Evolutionary conservation across 306 rosid genomes (phyloP).

Genomic region (Cucurbita moschata): DNA sequence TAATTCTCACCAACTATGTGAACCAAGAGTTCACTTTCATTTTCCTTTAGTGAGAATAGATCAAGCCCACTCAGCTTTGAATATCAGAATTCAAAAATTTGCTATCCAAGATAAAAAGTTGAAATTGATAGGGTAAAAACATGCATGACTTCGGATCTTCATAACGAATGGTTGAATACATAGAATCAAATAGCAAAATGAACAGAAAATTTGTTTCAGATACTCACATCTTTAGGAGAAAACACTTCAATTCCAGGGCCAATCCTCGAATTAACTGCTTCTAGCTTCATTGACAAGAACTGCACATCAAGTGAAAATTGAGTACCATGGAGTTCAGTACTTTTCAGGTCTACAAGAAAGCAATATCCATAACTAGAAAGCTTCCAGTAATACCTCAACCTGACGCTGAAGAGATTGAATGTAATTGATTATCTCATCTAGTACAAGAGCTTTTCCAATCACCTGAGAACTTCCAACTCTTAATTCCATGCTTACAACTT

Average conservation of each 20-base stretch:
- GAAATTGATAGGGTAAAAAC: not conserved
- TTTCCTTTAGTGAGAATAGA: not conserved
- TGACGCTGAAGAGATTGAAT: constrained; percentile 83
- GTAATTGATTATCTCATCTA: constrained; percentile 91
- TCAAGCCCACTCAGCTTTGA: not conserved
- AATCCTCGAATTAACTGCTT: constrained; percentile 68
- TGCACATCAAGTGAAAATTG: constrained; percentile 17
- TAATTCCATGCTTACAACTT: not conserved
- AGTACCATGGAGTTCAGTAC: not conserved
- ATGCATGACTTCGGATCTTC: not conserved
- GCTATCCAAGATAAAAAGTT: not conserved
- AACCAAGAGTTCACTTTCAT: not conserved
- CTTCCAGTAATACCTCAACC: constrained; percentile 50
- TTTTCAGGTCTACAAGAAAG: not conserved
- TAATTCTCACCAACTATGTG: not conserved
- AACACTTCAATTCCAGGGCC: constrained; percentile 54
- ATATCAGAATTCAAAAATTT: not conserved
- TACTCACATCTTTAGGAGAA: constrained; percentile 70
- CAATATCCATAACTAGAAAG: not conserved
- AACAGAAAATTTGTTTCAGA: not conserved
- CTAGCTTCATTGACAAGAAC: constrained; percentile 96
- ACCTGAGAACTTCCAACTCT: constrained; percentile 32
- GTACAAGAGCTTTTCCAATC: constrained; percentile 85
- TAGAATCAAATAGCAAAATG: not conserved
- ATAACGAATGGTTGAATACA: not conserved